These are phyloP conservation scores for Fraxinus paxiana DNA, from an alignment of 305 asterid genomes.

Conservation along the genomic window DNA sequence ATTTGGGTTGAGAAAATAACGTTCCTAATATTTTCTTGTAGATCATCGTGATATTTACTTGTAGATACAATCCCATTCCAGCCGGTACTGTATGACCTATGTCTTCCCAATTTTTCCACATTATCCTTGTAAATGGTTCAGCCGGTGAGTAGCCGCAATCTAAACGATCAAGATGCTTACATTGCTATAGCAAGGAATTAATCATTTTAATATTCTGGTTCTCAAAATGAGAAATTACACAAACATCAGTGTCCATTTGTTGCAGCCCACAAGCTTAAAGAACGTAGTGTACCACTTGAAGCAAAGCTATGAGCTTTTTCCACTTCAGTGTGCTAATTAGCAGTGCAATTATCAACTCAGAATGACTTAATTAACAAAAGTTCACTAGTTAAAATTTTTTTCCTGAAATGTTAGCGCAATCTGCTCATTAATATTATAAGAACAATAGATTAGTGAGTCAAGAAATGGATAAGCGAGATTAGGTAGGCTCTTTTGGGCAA, in stretches of 20 bases:
- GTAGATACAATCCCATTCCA: neutral
- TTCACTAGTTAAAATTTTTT: neutral
- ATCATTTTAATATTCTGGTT: neutral
- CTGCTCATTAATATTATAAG: neutral
- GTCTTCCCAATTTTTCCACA: neutral
- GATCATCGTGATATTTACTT: neutral
- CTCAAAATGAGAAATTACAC: neutral
- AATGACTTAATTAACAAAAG: neutral
- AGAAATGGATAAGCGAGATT: neutral
- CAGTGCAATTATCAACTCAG: neutral
- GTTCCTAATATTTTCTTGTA: neutral
- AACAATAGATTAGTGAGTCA: neutral
- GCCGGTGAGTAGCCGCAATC: neutral
- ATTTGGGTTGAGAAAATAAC: neutral
- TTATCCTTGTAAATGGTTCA: neutral
- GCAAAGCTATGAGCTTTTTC: neutral
- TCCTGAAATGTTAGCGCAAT: neutral
- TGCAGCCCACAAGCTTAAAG: neutral
- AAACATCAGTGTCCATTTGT: neutral
- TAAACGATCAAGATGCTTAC: neutral
- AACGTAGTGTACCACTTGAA: neutral
- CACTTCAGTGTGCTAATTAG: neutral
- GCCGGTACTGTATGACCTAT: neutral
- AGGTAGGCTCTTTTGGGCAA: neutral
- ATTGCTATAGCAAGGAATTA: neutral